Evolutionary conservation across 495 filamentous ascomycete genomes (phyloP).

Genomic region (Daldinia loculata): DNA sequence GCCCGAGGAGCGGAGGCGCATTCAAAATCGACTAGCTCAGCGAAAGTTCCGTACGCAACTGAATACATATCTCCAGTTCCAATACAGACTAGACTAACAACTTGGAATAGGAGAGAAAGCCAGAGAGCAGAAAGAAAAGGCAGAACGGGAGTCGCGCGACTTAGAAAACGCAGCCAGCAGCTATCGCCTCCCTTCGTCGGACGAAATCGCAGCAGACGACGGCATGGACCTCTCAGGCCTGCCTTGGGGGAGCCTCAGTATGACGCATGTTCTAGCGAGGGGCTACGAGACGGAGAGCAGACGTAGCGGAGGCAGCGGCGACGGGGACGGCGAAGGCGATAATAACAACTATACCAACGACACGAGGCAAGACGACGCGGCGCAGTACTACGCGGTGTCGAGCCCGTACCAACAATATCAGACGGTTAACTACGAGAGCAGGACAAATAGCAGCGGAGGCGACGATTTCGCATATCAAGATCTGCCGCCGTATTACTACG

Average conservation of each 20-base stretch:
- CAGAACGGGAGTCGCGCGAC: slow-evolving; percentile 65
- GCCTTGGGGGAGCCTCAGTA: slow-evolving; percentile 69
- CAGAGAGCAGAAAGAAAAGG: slow-evolving; percentile 65
- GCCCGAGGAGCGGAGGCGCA: slow-evolving; percentile 66
- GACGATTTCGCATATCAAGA: slow-evolving; percentile 43
- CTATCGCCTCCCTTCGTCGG: slow-evolving; percentile 63
- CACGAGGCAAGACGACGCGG: slow-evolving; percentile 22
- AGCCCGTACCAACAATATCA: slow-evolving; percentile 42
- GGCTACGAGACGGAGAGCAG: slow-evolving; percentile 60
- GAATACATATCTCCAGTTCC: neutral
- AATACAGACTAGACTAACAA: slow-evolving; percentile 30
- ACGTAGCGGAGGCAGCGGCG: slow-evolving; percentile 41
- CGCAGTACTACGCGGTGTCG: slow-evolving; percentile 35
- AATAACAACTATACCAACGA: slow-evolving; percentile 1
- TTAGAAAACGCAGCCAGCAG: slow-evolving; percentile 61
- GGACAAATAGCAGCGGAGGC: slow-evolving; percentile 41
- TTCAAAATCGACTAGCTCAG: slow-evolving; percentile 69
- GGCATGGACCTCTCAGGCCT: slow-evolving; percentile 62
- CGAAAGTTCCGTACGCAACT: slow-evolving; percentile 64
- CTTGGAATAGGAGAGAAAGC: slow-evolving; percentile 63
- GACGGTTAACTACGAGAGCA: slow-evolving; percentile 32
- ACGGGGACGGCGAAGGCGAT: slow-evolving; percentile 13
- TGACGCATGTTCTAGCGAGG: slow-evolving; percentile 62
- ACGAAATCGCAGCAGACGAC: slow-evolving; percentile 56
- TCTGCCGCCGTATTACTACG: slow-evolving; percentile 42